Conservation (phyloP, 768 basidiomycete genomes). For the Russula brevipes region DNA sequence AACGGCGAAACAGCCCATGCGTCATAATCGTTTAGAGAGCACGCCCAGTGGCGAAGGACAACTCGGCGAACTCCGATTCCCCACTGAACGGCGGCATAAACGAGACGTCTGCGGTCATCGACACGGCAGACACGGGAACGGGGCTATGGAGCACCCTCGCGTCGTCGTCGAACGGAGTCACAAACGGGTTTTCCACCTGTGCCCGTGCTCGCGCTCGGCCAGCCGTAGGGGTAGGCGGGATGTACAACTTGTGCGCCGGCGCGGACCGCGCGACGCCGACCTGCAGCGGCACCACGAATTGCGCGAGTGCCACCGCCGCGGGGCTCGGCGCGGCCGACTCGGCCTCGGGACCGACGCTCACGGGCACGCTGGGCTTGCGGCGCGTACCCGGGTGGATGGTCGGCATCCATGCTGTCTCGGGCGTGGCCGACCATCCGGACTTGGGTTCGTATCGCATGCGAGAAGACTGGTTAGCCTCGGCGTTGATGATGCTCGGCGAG, state of each 20-base stretch:
- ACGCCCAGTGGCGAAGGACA: constrained; percentile 5
- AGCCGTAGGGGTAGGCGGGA: constrained; percentile 37
- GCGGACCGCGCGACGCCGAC: constrained; percentile 1
- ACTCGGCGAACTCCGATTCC: neutral
- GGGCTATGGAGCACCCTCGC: constrained; percentile 9
- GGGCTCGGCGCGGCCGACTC: constrained; percentile 30
- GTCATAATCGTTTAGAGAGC: constrained; percentile 12
- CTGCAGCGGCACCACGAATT: constrained; percentile 21
- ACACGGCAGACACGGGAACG: constrained; percentile 6
- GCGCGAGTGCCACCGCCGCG: constrained; percentile 28
- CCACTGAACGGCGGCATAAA: neutral
- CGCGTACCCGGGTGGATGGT: constrained; percentile 24
- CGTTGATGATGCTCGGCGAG: constrained; percentile 26
- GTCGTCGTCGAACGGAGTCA: constrained; percentile 78
- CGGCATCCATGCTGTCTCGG: constrained; percentile 24
- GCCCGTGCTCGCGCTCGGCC: constrained; percentile 35
- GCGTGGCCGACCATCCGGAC: constrained; percentile 34
- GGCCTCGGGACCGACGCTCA: constrained; percentile 32
- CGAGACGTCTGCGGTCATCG: constrained; percentile 8
- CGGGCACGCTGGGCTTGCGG: constrained; percentile 36
- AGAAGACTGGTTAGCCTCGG: neutral
- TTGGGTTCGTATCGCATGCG: constrained; percentile 22
- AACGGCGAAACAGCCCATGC: neutral
- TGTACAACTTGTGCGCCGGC: constrained; percentile 6
- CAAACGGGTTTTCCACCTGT: constrained; percentile 55